These are phyloP conservation scores for Suhomyces bolitotheri DNA, from an alignment of 1,139 yeast species.

Conservation along the genomic window DNA sequence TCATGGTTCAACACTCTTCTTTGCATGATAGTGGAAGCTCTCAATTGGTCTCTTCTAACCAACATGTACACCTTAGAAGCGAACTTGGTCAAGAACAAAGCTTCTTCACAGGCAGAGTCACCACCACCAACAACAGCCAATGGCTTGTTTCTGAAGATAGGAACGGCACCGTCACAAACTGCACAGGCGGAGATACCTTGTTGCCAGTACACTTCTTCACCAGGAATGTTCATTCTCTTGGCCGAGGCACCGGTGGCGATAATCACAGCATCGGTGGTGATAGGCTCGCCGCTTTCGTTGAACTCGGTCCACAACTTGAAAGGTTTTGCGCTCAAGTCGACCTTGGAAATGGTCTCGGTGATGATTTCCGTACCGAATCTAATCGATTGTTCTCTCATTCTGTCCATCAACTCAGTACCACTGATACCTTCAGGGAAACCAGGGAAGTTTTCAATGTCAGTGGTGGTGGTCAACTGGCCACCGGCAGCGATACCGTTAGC, in stretches of 20 bases:
- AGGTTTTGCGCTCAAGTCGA: constrained; percentile 82
- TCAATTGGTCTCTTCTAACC: constrained; percentile 89
- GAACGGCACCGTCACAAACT: constrained; percentile 99
- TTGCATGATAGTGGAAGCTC: constrained; percentile 97
- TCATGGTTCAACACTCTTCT: constrained; percentile 82
- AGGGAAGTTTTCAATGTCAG: constrained; percentile 96
- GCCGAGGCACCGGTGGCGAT: constrained; percentile 98
- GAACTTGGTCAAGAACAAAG: constrained; percentile 91
- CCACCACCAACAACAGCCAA: constrained; percentile 98
- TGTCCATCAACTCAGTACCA: constrained; percentile 87
- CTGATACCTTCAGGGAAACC: constrained; percentile 96
- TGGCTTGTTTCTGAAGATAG: constrained; percentile 96
- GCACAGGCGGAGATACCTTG: constrained; percentile 99
- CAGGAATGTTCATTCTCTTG: constrained; percentile 88
- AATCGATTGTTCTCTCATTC: constrained; percentile 84
- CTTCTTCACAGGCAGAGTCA: constrained; percentile 99
- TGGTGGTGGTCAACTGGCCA: constrained; percentile 96
- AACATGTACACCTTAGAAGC: constrained; percentile 92
- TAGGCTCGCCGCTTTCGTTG: constrained; percentile 84
- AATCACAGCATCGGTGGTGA: constrained; percentile 88
- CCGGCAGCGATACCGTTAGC: constrained; percentile 99
- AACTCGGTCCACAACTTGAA: constrained; percentile 97
- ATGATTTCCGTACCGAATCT: constrained; percentile 90
- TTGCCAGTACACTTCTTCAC: constrained; percentile 98
- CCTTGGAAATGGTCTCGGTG: constrained; percentile 91